Base-by-base conservation (phyloP, 2,329 filamentous ascomycete genomes). In the Aspergillus viridinutans region DNA sequence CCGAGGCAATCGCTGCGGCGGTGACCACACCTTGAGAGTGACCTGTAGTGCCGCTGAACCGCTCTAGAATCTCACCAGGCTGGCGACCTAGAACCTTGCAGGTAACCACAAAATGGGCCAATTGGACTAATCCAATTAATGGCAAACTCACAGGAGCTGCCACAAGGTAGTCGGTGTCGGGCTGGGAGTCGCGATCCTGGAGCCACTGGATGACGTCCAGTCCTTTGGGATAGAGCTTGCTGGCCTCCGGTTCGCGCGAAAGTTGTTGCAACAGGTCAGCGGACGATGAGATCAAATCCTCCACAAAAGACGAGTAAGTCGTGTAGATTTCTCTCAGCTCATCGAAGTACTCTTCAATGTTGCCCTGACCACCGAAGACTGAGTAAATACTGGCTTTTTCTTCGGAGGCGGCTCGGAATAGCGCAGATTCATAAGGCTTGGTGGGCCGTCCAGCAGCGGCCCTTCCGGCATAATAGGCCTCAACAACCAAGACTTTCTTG, bases 331-430 rank as follows among this genome's bases (percentile, higher is more conserved):
- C 89, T 56, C 94, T 87, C 61, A 99, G 84, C 80, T 99, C 94
- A 66, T 99, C 93, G 69, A 99, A 99, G 78, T 99, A 99, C 78
- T 99, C 95, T 77, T 99, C 93, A 62, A 99, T 97, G 76, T 99
- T 99, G 67, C 94, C 94, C 75, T 99, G 94, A 6, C 94, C 94
- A 58, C 94, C 94, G 65, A 97, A 96, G 60, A 99, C 92, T 63
- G 88, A 92, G 80, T 96, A 99, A 58, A 99, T 85, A 67, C 85
- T 88, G 54, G 92, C 92, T 55, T 87, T 86, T 60, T 85, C 88
- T 61, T 97, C 92, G 49, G 89, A 87, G 9, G 91, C 91, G 52
- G 94, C 93, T 65, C 94, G 85, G 71, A 97, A 85, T 49, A 99
- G 83, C 38, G 94, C 95, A 43, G 95, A 97, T 72, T 96, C 90